These are phyloP conservation scores for Cymbopogon flexuosus DNA, from an alignment of 202 grass and related monocot species.

Conservation along the genomic window DNA sequence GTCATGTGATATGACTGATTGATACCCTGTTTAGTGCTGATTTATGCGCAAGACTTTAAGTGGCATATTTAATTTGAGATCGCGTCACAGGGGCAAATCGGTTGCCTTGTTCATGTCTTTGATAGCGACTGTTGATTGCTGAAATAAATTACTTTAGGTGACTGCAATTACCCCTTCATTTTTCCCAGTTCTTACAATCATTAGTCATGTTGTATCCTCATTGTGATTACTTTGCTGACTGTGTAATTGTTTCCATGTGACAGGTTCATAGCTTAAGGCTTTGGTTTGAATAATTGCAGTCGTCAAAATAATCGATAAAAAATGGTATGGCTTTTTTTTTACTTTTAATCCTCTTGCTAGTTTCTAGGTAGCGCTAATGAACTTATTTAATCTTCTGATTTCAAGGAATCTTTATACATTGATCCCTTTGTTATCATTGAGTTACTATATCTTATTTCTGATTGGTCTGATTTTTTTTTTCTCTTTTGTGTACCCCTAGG, in stretches of 20 bases:
- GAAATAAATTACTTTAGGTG: not conserved
- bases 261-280: not conserved
- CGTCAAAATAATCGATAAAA: not conserved
- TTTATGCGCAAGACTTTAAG: not conserved
- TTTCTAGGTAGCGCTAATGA: not conserved
- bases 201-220: not conserved
- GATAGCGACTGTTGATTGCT: not conserved
- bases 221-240: not conserved
- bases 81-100: not conserved
- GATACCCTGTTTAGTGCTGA: not conserved
- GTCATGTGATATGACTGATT: not conserved
- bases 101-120: not conserved
- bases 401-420: not conserved
- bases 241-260: not conserved
- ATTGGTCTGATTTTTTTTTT: not conserved
- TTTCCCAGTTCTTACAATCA: not conserved
- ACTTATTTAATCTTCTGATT: not conserved
- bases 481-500: constrained; percentile 30
- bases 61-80: not conserved
- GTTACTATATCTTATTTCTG: not conserved
- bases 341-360: not conserved
- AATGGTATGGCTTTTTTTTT: constrained; percentile 39
- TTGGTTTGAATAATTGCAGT: constrained; percentile 13
- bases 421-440: not conserved
- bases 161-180: not conserved